These are phyloP conservation scores for Bocquillonia castaneifolia DNA, from an alignment of 441 rosid genomes.

Conservation along the genomic window DNA sequence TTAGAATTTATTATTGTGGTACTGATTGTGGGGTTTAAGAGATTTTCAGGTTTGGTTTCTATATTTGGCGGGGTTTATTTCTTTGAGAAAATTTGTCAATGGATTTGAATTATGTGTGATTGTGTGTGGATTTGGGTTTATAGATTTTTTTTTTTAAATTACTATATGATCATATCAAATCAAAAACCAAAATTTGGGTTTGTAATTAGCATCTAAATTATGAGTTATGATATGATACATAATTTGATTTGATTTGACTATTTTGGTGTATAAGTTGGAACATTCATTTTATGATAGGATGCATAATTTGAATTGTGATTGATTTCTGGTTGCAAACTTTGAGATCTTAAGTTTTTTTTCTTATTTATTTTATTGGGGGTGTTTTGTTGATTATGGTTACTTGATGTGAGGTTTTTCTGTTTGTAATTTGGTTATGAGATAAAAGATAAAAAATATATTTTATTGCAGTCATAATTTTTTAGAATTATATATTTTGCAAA, in stretches of 20 bases:
- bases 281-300: background rate
- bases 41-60: background rate
- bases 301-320: background rate
- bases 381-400: background rate
- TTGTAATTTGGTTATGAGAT: too few species aligned
- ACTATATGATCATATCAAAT: background rate
- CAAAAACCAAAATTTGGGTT: conserved; percentile 6
- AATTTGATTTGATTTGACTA: background rate
- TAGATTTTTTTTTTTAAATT: background rate
- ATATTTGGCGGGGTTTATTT: background rate
- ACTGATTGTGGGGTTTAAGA: conserved; percentile 13
- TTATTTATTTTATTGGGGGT: background rate
- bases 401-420: too few species aligned
- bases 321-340: conserved; percentile 16
- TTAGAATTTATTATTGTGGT: background rate
- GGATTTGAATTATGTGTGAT: conserved; percentile 7
- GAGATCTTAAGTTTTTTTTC: conserved; percentile 5
- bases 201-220: conserved; percentile 12
- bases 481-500: too few species aligned
- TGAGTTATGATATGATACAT: background rate
- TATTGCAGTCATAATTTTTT: too few species aligned
- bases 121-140: background rate
- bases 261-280: conserved; percentile 8
- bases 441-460: too few species aligned
- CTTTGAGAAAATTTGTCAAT: too few species aligned